These are phyloP conservation scores for Isabelozyma gotoi DNA, from an alignment of 805 yeast genomes.

Conservation along the genomic window DNA sequence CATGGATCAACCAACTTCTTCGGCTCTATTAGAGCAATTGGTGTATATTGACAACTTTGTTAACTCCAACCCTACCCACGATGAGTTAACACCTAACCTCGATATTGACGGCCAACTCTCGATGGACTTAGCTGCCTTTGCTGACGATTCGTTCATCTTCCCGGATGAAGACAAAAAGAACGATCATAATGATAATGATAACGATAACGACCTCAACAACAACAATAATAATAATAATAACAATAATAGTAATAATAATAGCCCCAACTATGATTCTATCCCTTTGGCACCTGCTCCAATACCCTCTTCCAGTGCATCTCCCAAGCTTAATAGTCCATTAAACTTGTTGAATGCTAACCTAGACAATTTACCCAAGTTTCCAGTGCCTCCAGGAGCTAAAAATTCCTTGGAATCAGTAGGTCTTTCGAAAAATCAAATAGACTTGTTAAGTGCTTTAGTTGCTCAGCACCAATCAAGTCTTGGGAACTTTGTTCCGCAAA, in stretches of 20 bases:
- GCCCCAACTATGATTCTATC: background rate
- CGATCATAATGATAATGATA: conserved; percentile 8
- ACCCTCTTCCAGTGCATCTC: background rate
- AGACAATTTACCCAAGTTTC: conserved; percentile 53
- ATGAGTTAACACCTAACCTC: conserved; percentile 38
- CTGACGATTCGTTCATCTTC: conserved; percentile 75
- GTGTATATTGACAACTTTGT: conserved; percentile 79
- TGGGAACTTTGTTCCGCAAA: background rate
- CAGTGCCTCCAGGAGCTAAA: conserved; percentile 74
- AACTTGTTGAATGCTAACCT: conserved; percentile 10
- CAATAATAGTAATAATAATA: conserved; percentile 1
- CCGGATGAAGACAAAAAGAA: conserved; percentile 71
- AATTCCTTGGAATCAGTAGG: conserved; percentile 65
- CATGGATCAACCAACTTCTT: conserved; percentile 20
- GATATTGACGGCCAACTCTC: conserved; percentile 42
- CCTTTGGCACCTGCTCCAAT: background rate
- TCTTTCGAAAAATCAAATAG: conserved; percentile 65
- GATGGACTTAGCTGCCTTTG: conserved; percentile 74
- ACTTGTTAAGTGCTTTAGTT: conserved; percentile 67
- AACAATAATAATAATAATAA: conserved; percentile 2
- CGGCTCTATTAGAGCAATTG: conserved; percentile 66
- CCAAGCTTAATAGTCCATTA: background rate
- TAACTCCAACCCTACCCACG: conserved; percentile 29
- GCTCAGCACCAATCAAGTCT: conserved; percentile 58
- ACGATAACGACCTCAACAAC: conserved; percentile 5